phyloP scores from a whole-genome alignment of 306 rosid species.

The Pachyrhizus erosus region DNA sequence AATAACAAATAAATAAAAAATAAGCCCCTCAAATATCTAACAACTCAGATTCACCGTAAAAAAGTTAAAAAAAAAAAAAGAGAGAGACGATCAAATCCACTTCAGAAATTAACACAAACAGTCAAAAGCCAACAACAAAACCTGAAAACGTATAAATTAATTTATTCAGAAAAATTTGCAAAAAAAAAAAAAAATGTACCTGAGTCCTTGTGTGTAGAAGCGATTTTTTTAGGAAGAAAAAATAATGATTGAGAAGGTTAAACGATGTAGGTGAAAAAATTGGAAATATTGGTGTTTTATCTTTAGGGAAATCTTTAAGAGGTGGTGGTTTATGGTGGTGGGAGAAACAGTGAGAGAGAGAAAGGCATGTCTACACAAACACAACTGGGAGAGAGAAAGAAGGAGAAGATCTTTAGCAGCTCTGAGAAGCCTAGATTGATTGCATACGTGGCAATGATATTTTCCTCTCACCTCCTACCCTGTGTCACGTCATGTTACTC shows the following conservation, averaged over 20 bases:
- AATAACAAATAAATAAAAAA: background rate
- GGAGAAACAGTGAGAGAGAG: background rate
- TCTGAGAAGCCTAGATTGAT: conserved; percentile 45
- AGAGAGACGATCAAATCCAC: background rate
- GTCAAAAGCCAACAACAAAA: background rate
- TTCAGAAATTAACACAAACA: conserved; percentile 10
- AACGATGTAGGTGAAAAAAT: conserved; percentile 9
- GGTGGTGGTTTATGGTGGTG: conserved; percentile 42
- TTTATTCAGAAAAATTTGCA: background rate
- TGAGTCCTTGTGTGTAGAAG: background rate
- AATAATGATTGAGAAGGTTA: conserved; percentile 13
- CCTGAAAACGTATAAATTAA: background rate
- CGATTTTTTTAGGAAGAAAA: conserved; percentile 12
- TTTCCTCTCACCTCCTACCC: conserved; percentile 63
- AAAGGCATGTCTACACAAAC: background rate
- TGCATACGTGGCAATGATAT: conserved; percentile 88
- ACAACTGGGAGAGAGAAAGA: conserved; percentile 36
- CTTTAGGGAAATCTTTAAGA: background rate
- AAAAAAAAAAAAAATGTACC: conserved; percentile 36
- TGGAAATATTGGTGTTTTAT: background rate
- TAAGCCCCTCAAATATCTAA: conserved; percentile 16
- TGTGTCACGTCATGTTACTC: conserved; percentile 47
- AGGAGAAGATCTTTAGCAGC: conserved; percentile 73
- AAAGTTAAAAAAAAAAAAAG: background rate
- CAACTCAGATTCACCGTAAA: conserved; percentile 41